Evolutionary conservation across 2,329 filamentous ascomycete genomes (phyloP).

Genomic region (Scedosporium boydii): DNA sequence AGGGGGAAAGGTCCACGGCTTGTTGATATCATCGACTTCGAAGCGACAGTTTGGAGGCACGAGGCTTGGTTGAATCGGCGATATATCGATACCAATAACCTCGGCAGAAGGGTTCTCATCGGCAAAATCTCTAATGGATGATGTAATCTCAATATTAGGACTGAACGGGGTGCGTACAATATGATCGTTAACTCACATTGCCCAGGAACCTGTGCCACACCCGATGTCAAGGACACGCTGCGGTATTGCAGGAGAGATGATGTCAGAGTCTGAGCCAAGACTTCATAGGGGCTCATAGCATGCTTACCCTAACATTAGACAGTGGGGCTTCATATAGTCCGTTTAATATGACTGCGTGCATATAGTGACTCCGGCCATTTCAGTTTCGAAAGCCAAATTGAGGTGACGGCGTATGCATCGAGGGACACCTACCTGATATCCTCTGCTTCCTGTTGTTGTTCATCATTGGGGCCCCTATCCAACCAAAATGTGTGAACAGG

Average conservation of each 20-base stretch:
- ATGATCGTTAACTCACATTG: conserved; percentile 10
- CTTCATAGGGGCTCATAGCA: background rate
- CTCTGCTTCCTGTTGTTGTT: conserved; percentile 18
- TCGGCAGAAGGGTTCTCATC: conserved; percentile 28
- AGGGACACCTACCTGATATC: conserved; percentile 14
- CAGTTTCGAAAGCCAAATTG: background rate
- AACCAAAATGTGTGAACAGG: too few species aligned
- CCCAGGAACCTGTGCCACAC: conserved; percentile 53
- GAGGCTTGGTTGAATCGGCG: conserved; percentile 47
- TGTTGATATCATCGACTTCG: conserved; percentile 54
- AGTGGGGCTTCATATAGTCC: conserved; percentile 38
- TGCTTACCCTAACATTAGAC: background rate
- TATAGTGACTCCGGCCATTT: conserved; percentile 29
- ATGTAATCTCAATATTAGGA: background rate
- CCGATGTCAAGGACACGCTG: conserved; percentile 45
- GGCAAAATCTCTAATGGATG: conserved; percentile 26
- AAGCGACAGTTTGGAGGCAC: conserved; percentile 55
- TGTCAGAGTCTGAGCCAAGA: conserved; percentile 3
- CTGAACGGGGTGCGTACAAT: background rate
- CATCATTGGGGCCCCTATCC: conserved; percentile 17
- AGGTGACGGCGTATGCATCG: background rate
- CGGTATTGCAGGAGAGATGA: background rate
- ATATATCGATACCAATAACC: conserved; percentile 43
- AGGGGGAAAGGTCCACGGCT: conserved; percentile 33
- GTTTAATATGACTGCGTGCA: conserved; percentile 36